Evolutionary conservation across 306 rosid species (phyloP), one percentile per base, ranked within the genome.

Genomic region (Medicago ruthenica): DNA sequence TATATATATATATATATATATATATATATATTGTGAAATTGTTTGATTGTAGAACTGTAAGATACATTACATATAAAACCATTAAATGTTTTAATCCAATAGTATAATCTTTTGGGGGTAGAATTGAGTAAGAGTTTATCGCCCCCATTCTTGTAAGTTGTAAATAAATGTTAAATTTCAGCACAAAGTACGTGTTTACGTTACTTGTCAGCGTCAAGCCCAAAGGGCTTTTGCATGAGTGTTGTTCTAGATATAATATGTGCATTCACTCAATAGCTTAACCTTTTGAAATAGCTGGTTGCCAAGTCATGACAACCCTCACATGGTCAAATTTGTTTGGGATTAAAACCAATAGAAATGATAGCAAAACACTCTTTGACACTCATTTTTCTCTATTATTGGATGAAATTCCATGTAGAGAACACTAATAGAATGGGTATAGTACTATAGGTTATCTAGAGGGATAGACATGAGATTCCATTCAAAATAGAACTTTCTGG

Each of bases 271-370:
- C 36, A 20, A 57, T 57, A 57, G 63, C 63, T 10, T 21, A 57
- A 57, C 63, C 36, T 57, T 21, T 57, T 57, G 63, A 42, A 13
- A 57, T 21, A 57, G n/a, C 13, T 21, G 34, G 64, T 22, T 12
- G 50, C 4, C 6, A 3, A 5, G 15, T 60, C 65, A 27, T 59
- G 65, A 59, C 65, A 59, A 13, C 39, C 40, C 39, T 24, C 40
- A 59, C 40, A 59, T 24, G 40, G 40, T 59, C 76, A 71, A 18
- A 13, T 54, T 18, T 18, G 16, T 37, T 54, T 53, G 18, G 51
- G 36, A 71, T 14, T 73, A 40, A 50, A 31, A 50, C 47, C 74
- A 27, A 48, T 27, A 48, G 31, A 27, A 69, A 57, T 57, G 31
- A 21, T 55, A 55, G 62, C 14, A 55, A 9, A 5, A 18, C 15